Evolutionary conservation across 306 rosid species (phyloP), one percentile per base, ranked within the genome.

Genomic region (Echinosophora koreensis): DNA sequence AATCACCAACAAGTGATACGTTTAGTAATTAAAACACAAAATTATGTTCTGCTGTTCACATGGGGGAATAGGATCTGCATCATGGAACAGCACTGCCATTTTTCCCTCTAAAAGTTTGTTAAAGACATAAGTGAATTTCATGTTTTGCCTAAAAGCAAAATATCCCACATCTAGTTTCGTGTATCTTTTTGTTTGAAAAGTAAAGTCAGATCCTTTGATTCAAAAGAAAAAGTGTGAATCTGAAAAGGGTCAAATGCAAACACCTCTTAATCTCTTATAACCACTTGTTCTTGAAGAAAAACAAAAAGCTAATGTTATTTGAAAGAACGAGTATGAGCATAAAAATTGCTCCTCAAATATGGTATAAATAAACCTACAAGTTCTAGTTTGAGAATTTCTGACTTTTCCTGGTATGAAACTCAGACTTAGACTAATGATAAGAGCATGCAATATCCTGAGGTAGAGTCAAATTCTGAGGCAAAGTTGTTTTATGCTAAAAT

Each of bases 161-260:
- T 27, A 27, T 56, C 34, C 7, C 37, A 27, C 35, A 11, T 27
- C 12, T 27, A 56, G 35, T 56, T 22, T 22, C 35, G 17, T 49
- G 17, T 13, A 13, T 49, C 16, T 49, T 14, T 49, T 49, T 49
- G 2, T 49, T 49, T 49, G 16, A 14, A 13, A 49, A 49, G 54
- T 49, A 49, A 49, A 2, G 54, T 4, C 6, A 9, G 6, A 49
- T 8, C 2, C 54, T 49, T n/a, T 49, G 1, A 4, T 46, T 12
- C 5, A 49, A 49, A 8, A 41, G 12, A 14, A 50, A n/a, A 51
- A 51, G 7, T 5, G 27, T 50, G 9, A 51, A n/a, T 51, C 3
- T n/a, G 50, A 15, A 15, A 51, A 51, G 22, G 57, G 22, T 59
- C 41, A 59, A 59, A 59, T 59, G 6, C 65, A 59, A 59, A 59